A percentile compares a stretch with the other conserved stretches of the same genome.
phyloP scores from a whole-genome alignment of 129 eudicot genomes.

The Solidago caesia region DNA sequence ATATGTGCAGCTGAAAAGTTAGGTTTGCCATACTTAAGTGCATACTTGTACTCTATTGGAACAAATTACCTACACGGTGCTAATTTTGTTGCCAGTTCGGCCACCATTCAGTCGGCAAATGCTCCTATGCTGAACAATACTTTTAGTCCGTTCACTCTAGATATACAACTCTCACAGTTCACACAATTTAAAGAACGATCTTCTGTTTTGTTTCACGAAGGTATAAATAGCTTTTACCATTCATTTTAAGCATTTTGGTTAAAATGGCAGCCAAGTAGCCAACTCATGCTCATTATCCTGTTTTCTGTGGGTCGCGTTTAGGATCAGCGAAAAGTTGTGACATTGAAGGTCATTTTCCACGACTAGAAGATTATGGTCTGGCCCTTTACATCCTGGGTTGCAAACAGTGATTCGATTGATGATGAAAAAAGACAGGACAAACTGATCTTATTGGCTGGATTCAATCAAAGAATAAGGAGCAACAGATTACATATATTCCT shows the following conservation, averaged over 20 bases:
- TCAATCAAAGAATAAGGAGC: conserved; percentile 38
- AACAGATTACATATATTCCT: conserved; percentile 22
- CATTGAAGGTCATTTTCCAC: conserved; percentile 39
- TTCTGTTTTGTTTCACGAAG: conserved; percentile 37
- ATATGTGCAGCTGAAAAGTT: conserved; percentile 41
- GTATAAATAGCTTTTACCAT: conserved; percentile 19
- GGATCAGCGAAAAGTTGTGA: conserved; percentile 24
- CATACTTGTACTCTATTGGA: conserved; percentile 55
- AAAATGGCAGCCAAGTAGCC: conserved; percentile 18
- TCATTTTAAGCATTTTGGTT: not conserved
- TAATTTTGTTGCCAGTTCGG: conserved; percentile 55
- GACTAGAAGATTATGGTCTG: conserved; percentile 38
- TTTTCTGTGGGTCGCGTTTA: conserved; percentile 3
- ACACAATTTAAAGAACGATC: conserved; percentile 43
- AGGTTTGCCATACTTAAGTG: conserved; percentile 51
- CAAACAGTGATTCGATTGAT: too few species aligned
- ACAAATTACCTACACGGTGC: conserved; percentile 52
- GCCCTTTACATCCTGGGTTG: conserved; percentile 47
- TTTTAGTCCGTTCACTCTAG: conserved; percentile 49
- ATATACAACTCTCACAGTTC: conserved; percentile 52
- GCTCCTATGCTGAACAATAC: conserved; percentile 38
- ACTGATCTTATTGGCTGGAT: conserved; percentile 61
- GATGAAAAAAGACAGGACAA: conserved; percentile 49
- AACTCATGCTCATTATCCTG: not conserved
- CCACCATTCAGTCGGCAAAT: conserved; percentile 49